Evolutionary conservation across 805 yeast genomes (phyloP).

Genomic region (Zygosaccharomyces rouxii): DNA sequence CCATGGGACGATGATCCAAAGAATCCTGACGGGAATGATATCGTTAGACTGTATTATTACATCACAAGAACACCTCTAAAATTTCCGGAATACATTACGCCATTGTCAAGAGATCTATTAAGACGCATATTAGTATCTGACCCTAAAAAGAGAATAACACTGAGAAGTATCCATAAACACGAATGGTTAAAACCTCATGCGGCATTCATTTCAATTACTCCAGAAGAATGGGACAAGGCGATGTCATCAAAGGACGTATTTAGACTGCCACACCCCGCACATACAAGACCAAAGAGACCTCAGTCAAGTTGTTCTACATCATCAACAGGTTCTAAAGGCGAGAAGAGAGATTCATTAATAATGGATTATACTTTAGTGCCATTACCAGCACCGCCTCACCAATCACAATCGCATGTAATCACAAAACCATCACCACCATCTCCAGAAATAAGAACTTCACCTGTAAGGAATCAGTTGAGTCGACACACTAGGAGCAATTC

Average conservation of each 20-base stretch:
- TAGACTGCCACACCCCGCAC: conserved; percentile 21
- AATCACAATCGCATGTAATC: conserved; percentile 57
- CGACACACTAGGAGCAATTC: conserved; percentile 40
- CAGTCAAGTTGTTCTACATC: conserved; percentile 36
- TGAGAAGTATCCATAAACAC: conserved; percentile 71
- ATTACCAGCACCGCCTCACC: conserved; percentile 63
- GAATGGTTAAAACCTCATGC: conserved; percentile 86
- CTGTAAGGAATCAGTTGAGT: conserved; percentile 16
- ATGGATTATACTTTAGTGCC: conserved; percentile 38
- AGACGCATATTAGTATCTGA: conserved; percentile 81
- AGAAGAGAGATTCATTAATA: conserved; percentile 37
- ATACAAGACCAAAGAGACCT: conserved; percentile 23
- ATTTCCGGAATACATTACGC: conserved; percentile 89
- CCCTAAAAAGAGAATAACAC: conserved; percentile 68
- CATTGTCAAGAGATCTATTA: conserved; percentile 84
- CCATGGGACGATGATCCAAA: conserved; percentile 98
- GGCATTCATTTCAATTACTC: conserved; percentile 75
- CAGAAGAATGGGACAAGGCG: conserved; percentile 80
- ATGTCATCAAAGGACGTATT: conserved; percentile 17
- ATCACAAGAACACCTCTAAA: conserved; percentile 88
- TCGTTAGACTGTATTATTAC: conserved; percentile 83
- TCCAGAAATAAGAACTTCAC: conserved; percentile 24
- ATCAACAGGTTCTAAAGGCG: conserved; percentile 38
- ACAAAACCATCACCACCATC: conserved; percentile 42
- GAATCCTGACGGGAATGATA: conserved; percentile 94